Conservation (phyloP, 306 rosid genomes). For the Boehmeria nivea region DNA sequence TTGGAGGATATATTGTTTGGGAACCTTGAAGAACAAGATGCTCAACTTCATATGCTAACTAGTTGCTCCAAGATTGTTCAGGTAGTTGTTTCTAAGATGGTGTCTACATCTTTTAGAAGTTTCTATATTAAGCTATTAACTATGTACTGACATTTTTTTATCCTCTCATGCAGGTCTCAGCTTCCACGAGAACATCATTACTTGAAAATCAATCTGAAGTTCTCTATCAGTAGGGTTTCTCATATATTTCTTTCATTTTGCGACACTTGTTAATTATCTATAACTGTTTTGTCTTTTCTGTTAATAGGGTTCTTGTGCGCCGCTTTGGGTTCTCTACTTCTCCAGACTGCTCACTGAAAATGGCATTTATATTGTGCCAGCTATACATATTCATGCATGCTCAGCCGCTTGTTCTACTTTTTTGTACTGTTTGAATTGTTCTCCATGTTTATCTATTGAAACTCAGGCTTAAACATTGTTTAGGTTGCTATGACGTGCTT, state of each 20-base stretch:
- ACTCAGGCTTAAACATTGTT: too few relatives aligned
- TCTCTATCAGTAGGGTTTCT: conserved; percentile 73
- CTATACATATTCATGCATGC: conserved; percentile 26
- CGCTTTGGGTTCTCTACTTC: conserved; percentile 83
- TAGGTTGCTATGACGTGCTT: conserved; percentile 95
- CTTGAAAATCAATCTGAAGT: conserved; percentile 83
- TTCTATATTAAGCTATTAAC: too few relatives aligned
- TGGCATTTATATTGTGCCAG: conserved; percentile 91
- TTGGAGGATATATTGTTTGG: too few relatives aligned
- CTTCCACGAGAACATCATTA: conserved; percentile 71
- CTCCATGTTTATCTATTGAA: conserved; percentile 10
- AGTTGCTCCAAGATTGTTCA: conserved; percentile 96
- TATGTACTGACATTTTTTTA: not conserved
- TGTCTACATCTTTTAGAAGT: not conserved
- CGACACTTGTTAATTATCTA: too few relatives aligned
- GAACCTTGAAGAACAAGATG: conserved; percentile 97
- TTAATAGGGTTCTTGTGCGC: conserved; percentile 75
- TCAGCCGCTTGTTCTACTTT: not conserved
- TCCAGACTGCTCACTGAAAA: conserved; percentile 87
- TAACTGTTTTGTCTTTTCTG: conserved; percentile 12
- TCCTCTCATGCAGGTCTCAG: conserved; percentile 48
- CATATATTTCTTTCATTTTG: conserved; percentile 10
- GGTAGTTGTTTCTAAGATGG: conserved; percentile 37
- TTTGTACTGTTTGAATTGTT: conserved; percentile 12
- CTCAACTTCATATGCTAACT: conserved; percentile 93